These are phyloP conservation scores for Xylona heveae DNA, from an alignment of 495 filamentous ascomycete species.

Conservation along the genomic window DNA sequence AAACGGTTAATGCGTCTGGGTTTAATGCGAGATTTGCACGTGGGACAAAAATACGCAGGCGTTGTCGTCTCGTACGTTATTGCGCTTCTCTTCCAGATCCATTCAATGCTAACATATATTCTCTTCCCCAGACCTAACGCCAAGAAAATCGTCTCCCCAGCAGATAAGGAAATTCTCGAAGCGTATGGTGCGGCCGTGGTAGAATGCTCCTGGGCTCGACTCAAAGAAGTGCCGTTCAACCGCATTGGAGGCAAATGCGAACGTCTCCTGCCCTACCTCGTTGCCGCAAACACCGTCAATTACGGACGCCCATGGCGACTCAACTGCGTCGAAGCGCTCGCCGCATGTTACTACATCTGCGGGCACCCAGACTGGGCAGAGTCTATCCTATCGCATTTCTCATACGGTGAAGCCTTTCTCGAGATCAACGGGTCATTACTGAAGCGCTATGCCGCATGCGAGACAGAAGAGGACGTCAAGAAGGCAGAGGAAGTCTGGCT, in stretches of 20 bases:
- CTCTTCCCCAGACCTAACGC: slow-evolving; percentile 57
- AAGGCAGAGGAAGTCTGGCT: slow-evolving; percentile 71
- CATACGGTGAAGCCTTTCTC: slow-evolving; percentile 19
- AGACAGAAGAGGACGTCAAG: slow-evolving; percentile 72
- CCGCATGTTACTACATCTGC: slow-evolving; percentile 81
- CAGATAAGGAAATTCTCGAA: slow-evolving; percentile 60
- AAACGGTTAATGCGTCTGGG: slow-evolving; percentile 83
- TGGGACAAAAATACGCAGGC: slow-evolving; percentile 77
- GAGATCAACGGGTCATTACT: slow-evolving; percentile 20
- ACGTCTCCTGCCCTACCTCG: slow-evolving; percentile 76
- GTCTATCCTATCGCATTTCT: slow-evolving; percentile 60
- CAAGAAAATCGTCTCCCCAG: slow-evolving; percentile 60
- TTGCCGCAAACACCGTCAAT: slow-evolving; percentile 92
- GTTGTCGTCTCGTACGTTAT: slow-evolving; percentile 59
- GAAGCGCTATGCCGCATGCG: slow-evolving; percentile 67
- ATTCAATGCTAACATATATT: slow-evolving; percentile 5
- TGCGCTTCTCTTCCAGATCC: slow-evolving; percentile 1
- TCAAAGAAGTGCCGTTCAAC: slow-evolving; percentile 73
- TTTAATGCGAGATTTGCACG: slow-evolving; percentile 76
- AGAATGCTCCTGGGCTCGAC: slow-evolving; percentile 89
- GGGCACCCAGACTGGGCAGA: slow-evolving; percentile 81
- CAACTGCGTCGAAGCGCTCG: slow-evolving; percentile 89
- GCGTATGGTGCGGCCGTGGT: slow-evolving; percentile 87
- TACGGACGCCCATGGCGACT: slow-evolving; percentile 87
- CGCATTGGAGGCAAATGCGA: slow-evolving; percentile 93